Percentiles rank a stretch among this genome's conserved stretches.
Conservation (phyloP, 352 stramenopile genomes). For the Hyaloperonospora arabidopsidis region DNA sequence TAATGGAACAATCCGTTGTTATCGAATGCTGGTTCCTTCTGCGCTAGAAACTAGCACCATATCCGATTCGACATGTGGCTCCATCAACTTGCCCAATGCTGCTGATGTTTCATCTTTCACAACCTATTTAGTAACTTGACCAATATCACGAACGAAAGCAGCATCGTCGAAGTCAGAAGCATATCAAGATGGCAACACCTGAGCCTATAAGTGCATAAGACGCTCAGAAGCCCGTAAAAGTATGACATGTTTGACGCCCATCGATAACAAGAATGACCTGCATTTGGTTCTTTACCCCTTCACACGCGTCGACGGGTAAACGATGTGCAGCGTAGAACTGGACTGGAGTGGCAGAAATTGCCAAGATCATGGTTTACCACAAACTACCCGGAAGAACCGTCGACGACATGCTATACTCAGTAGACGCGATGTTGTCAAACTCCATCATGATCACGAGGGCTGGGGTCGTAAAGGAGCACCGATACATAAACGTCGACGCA, state of each 20-base stretch:
- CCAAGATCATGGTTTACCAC: slow-evolving; percentile 69
- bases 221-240: slow-evolving; percentile 90
- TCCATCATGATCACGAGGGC: slow-evolving; percentile 91
- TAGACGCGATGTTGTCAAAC: slow-evolving; percentile 59
- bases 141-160: slow-evolving; percentile 97
- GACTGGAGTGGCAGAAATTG: slow-evolving; percentile 89
- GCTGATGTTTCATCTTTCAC: slow-evolving; percentile 91
- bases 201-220: slow-evolving; percentile 66
- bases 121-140: slow-evolving; percentile 95
- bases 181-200: slow-evolving; percentile 73
- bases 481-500: slow-evolving; percentile 80
- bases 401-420: slow-evolving; percentile 44
- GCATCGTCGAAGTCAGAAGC: slow-evolving; percentile 97
- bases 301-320: slow-evolving; percentile 93
- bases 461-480: slow-evolving; percentile 89
- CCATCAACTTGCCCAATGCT: slow-evolving; percentile 93
- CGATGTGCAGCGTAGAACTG: slow-evolving; percentile 90
- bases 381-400: slow-evolving; percentile 52
- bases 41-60: slow-evolving; percentile 82
- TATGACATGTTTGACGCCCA: slow-evolving; percentile 96
- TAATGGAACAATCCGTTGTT: slow-evolving; percentile 76
- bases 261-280: slow-evolving; percentile 94
- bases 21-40: slow-evolving; percentile 44
- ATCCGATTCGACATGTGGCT: slow-evolving; percentile 92
- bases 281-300: slow-evolving; percentile 82